Base-by-base conservation (phyloP, 2,329 filamentous ascomycete genomes). In the Podosphaera leucotricha region DNA sequence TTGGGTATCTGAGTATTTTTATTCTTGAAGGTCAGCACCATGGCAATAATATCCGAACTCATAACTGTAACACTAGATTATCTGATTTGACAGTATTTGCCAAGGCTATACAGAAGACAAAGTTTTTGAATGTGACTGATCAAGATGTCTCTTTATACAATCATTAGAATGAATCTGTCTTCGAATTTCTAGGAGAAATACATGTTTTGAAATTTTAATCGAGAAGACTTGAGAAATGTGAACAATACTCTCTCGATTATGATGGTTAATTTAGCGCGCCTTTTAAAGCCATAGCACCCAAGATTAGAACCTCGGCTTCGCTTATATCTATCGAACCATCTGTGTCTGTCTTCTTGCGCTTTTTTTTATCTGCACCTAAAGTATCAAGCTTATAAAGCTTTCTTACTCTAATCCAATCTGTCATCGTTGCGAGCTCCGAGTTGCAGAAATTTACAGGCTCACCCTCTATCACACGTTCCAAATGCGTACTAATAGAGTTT, bases 241-340 rank as follows among this genome's bases (percentile, higher is more conserved):
- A 24, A 24, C 4, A 8, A 24, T 33, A 11, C 15, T 13, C 13
- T n/a, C 28, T 33, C 28, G 13, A 6, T 13, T 33, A 19, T 22
- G 8, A 20, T 20, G 18, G 21, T 38, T 49, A 57, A 47, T 55
- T 56, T 15, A 49, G 52, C 37, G 46, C 61, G 47, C 79, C 79
- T 50, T 80, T 73, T 51, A 90, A 59, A 1, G 85, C 83, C 71
- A 94, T 92, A 15, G 73, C 70, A 1, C 80, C 77, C 44, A 93
- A 54, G 4, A 87, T 65, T 37, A 81, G 65, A 44, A 71, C 66
- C 56, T 92, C 82, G 38, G 81, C 64, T 53, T 80, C 71, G 46
- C 58, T 62, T 54, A 63, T 67, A 48, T 61, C 55, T 18, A 53
- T 50, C 20, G 65, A 49, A 48, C 61, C 61, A 16, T 36, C 43